Conservation (phyloP, 2,329 filamentous ascomycete species). For the Plenodomus biglobosus region DNA sequence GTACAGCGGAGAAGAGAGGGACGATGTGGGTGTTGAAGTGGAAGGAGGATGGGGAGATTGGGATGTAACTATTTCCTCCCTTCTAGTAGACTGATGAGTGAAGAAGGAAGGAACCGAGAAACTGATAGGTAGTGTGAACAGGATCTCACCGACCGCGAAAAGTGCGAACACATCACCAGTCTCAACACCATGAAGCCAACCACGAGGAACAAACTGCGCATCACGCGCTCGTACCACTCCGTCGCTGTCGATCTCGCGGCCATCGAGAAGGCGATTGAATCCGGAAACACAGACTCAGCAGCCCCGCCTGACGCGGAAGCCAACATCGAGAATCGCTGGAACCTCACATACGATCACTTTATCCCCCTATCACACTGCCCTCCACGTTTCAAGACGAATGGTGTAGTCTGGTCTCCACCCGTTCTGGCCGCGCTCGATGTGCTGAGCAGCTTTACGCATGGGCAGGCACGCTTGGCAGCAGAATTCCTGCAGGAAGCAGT, state of each 20-base stretch:
- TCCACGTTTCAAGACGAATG: not conserved
- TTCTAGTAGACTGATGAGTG: not conserved
- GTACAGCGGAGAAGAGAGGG: constrained; percentile 13
- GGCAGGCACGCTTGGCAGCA: constrained; percentile 4
- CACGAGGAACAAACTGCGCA: constrained; percentile 10
- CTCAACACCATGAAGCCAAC: constrained; percentile 6
- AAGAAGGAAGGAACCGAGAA: not conserved
- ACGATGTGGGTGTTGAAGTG: constrained; percentile 5
- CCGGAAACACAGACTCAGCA: not conserved
- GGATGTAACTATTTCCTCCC: not conserved
- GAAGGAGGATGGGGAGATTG: not conserved
- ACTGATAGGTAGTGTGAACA: not conserved
- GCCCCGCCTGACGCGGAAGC: not conserved
- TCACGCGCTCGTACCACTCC: constrained; percentile 6
- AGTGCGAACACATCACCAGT: constrained; percentile 9
- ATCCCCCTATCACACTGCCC: constrained; percentile 1
- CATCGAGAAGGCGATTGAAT: not conserved
- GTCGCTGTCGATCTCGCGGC: constrained; percentile 3
- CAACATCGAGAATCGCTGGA: constrained; percentile 9
- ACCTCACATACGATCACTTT: constrained; percentile 1
- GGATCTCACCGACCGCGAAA: constrained; percentile 13
- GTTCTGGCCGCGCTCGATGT: constrained; percentile 1
- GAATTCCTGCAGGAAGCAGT: constrained; percentile 8
- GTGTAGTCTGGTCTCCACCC: not conserved
- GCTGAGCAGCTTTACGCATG: constrained; percentile 8